phyloP scores from a whole-genome alignment of 768 basidiomycete species.

The Amyloporia xantha region DNA sequence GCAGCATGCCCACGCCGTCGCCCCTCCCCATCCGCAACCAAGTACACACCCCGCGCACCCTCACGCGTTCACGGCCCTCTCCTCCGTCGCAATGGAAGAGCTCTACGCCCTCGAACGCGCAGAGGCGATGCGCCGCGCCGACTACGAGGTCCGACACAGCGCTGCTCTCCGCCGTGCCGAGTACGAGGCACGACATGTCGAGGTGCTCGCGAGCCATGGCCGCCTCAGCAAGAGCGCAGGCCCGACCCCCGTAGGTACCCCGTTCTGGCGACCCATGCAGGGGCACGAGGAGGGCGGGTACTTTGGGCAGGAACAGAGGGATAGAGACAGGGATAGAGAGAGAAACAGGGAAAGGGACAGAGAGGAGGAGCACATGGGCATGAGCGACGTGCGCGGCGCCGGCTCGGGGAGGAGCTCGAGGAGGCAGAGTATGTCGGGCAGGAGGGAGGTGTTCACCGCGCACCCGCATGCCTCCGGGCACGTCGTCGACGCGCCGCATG shows the following conservation, averaged over 20 bases:
- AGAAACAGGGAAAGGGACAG: constrained; percentile 24
- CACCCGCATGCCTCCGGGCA: constrained; percentile 26
- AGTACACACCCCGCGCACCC: constrained; percentile 22
- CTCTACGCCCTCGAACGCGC: constrained; percentile 83
- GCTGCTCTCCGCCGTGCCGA: constrained; percentile 56
- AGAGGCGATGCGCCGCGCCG: constrained; percentile 79
- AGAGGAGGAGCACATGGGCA: constrained; percentile 16
- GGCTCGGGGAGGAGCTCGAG: constrained; percentile 35
- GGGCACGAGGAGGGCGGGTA: constrained; percentile 21
- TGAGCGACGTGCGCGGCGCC: constrained; percentile 17
- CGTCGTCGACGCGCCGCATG: constrained; percentile 30
- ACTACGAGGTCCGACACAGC: constrained; percentile 66
- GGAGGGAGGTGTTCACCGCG: constrained; percentile 17
- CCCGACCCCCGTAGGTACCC: constrained; percentile 54
- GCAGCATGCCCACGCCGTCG: constrained; percentile 6
- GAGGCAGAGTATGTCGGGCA: constrained; percentile 27
- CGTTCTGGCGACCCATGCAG: constrained; percentile 24
- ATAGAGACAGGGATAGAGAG: constrained; percentile 26
- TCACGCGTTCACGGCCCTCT: constrained; percentile 60
- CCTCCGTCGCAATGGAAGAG: constrained; percentile 80
- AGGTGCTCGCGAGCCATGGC: constrained; percentile 30
- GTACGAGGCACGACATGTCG: constrained; percentile 47
- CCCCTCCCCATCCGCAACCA: constrained; percentile 16
- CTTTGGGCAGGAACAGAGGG: constrained; percentile 34
- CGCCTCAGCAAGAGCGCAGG: constrained; percentile 54